phyloP scores from a whole-genome alignment of 345 rosid species.

The Angophora floribunda region DNA sequence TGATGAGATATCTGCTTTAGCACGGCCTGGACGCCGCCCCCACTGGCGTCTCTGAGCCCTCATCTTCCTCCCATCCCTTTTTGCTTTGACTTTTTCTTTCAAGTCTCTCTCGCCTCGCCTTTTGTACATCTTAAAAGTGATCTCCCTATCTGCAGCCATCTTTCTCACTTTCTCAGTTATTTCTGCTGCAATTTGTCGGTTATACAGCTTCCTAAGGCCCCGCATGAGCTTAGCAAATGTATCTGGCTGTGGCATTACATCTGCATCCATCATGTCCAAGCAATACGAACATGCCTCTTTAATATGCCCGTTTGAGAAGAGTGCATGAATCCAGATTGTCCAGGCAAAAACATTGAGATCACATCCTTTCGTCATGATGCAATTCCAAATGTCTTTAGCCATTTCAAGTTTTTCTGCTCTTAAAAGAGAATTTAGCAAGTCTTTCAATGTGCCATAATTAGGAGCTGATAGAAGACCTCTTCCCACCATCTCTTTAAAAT shows the following conservation, averaged over 20 bases:
- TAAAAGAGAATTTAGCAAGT: constrained; percentile 47
- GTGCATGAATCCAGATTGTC: constrained; percentile 94
- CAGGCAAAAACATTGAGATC: constrained; percentile 64
- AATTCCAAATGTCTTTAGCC: constrained; percentile 81
- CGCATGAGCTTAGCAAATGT: constrained; percentile 88
- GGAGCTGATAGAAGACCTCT: constrained; percentile 61
- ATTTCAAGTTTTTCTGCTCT: constrained; percentile 67
- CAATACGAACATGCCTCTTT: constrained; percentile 86
- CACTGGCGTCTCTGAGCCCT: constrained; percentile 28
- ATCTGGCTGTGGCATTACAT: constrained; percentile 76
- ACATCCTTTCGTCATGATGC: constrained; percentile 56
- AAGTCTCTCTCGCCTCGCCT: constrained; percentile 79
- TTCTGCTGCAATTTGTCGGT: constrained; percentile 71
- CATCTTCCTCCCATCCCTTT: constrained; percentile 44
- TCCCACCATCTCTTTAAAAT: constrained; percentile 77
- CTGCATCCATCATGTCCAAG: constrained; percentile 89
- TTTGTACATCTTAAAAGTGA: constrained; percentile 89
- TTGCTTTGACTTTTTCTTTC: constrained; percentile 47
- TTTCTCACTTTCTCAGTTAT: constrained; percentile 87
- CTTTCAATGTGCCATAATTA: constrained; percentile 65
- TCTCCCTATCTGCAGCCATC: constrained; percentile 74
- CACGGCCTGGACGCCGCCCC: constrained; percentile 2
- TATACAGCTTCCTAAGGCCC: constrained; percentile 63
- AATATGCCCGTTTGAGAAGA: constrained; percentile 72
- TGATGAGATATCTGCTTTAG: not conserved